These are phyloP conservation scores for Seminavis robusta DNA, from an alignment of 108 stramenopile genomes.

Conservation along the genomic window DNA sequence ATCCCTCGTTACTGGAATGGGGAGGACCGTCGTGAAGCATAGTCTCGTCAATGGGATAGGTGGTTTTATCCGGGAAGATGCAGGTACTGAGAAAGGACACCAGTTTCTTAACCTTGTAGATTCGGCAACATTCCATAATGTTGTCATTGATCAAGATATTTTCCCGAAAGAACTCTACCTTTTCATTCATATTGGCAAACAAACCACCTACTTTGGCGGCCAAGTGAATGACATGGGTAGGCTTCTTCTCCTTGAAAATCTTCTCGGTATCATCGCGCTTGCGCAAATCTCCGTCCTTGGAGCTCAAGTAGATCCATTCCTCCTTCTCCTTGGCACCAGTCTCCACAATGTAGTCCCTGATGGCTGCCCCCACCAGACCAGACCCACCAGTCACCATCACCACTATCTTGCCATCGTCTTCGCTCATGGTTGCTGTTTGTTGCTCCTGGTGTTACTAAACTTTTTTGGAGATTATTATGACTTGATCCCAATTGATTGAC, in stretches of 20 bases:
- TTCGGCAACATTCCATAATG: conserved; percentile 91
- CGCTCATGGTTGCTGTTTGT: no score
- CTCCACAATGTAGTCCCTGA: conserved; percentile 74
- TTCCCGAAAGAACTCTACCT: conserved; percentile 98
- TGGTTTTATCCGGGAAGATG: conserved; percentile 99
- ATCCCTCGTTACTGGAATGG: conserved; percentile 94
- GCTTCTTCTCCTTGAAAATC: conserved; percentile 92
- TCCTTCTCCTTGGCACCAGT: conserved; percentile 19
- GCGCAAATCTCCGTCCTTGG: conserved; percentile 87
- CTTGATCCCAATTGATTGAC: no score
- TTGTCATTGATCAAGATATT: conserved; percentile 98
- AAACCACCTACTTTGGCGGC: conserved; percentile 98
- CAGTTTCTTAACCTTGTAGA: conserved; percentile 95
- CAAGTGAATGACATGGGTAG: conserved; percentile 98
- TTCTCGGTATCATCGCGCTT: conserved; percentile 75
- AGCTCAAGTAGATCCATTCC: conserved; percentile 74
- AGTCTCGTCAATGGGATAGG: conserved; percentile 99
- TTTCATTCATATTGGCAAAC: conserved; percentile 90
- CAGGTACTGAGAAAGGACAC: conserved; percentile 97
- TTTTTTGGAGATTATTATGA: no score
- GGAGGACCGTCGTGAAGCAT: conserved; percentile 99
- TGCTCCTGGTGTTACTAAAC: no score
- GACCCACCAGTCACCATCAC: conserved; percentile 97
- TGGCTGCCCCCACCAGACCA: conserved; percentile 93
- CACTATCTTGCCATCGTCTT: no score